phyloP scores from a whole-genome alignment of 441 rosid species.

The Corymbia citriodora region DNA sequence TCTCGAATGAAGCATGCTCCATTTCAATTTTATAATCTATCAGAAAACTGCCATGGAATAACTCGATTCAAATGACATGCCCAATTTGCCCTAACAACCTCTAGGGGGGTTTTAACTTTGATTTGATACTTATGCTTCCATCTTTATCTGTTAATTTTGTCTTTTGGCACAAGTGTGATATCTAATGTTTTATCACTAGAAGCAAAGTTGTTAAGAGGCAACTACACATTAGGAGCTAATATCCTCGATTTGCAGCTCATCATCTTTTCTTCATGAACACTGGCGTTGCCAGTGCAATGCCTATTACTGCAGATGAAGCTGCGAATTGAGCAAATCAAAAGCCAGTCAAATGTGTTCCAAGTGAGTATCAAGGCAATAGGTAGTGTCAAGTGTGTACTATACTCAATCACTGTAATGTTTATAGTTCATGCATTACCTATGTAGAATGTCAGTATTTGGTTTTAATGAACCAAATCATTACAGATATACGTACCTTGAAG shows the following conservation, averaged over 20 bases:
- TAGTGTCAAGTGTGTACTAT: background rate
- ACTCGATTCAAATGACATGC: background rate
- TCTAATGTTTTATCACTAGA: background rate
- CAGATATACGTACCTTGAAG: background rate
- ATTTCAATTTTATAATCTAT: background rate
- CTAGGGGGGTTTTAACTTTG: background rate
- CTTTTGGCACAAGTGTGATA: background rate
- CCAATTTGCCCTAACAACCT: too few species aligned
- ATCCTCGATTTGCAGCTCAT: background rate
- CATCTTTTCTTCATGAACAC: background rate
- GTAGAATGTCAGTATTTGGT: background rate
- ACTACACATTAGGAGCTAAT: background rate
- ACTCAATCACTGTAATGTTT: background rate
- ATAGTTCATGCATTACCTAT: background rate
- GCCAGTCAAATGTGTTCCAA: constrained; percentile 39
- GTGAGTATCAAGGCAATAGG: constrained; percentile 19
- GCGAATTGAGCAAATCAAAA: constrained; percentile 36
- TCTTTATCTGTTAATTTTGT: background rate
- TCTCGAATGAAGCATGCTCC: background rate
- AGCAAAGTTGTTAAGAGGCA: background rate
- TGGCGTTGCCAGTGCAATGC: background rate
- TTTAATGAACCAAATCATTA: background rate
- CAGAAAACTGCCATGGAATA: background rate
- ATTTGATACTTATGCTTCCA: background rate
- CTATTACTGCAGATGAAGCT: constrained; percentile 42